Evolutionary conservation across 352 stramenopile genomes (phyloP).

Genomic region (Phytopythium ostracodes): DNA sequence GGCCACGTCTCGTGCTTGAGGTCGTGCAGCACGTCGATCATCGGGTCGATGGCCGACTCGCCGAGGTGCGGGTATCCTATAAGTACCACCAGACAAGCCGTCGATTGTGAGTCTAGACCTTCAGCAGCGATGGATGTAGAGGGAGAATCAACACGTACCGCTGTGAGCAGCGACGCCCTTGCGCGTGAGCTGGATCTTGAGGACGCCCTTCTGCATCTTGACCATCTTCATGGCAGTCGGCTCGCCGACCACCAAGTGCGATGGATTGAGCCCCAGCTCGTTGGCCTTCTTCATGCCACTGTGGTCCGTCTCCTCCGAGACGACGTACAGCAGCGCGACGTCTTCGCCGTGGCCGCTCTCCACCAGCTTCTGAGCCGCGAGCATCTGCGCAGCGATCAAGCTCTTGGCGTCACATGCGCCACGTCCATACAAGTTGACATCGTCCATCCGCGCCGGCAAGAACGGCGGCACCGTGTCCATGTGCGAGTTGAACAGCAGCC

Average conservation of each 20-base stretch:
- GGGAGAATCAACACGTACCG: constrained; percentile 19
- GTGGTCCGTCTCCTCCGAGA: constrained; percentile 87
- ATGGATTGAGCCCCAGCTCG: constrained; percentile 61
- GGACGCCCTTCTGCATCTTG: constrained; percentile 83
- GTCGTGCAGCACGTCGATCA: constrained; percentile 81
- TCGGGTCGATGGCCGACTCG: constrained; percentile 77
- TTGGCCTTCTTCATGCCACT: constrained; percentile 88
- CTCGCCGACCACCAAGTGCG: constrained; percentile 78
- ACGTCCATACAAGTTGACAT: constrained; percentile 66
- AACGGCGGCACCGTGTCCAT: constrained; percentile 83
- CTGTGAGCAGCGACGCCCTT: constrained; percentile 79
- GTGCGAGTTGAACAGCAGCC: constrained; percentile 83
- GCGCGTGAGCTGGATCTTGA: constrained; percentile 76
- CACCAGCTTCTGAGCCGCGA: constrained; percentile 64
- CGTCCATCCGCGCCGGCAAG: constrained; percentile 58
- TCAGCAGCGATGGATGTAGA: constrained; percentile 2
- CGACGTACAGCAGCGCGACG: constrained; percentile 77
- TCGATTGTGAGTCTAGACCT: background rate
- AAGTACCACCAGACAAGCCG: constrained; percentile 2
- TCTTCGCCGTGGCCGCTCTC: constrained; percentile 54
- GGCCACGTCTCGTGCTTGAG: constrained; percentile 79
- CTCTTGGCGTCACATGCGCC: constrained; percentile 85
- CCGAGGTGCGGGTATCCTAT: constrained; percentile 81
- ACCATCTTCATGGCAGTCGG: constrained; percentile 80
- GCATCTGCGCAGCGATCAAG: constrained; percentile 78